These are phyloP conservation scores for Tubosaeta sp. DNA, from an alignment of 768 basidiomycete species.

Conservation along the genomic window DNA sequence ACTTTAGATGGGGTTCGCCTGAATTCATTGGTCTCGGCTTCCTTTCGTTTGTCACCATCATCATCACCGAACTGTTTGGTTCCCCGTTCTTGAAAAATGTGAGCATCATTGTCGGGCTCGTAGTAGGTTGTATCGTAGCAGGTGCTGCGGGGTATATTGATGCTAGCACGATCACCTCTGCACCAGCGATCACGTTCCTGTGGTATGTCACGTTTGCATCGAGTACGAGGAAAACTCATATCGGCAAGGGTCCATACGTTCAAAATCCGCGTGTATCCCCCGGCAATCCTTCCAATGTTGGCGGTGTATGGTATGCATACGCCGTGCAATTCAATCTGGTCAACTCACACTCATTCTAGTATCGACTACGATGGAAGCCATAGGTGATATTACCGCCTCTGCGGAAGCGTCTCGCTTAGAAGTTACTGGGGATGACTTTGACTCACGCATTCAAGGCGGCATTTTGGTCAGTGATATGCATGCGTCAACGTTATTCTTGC, in stretches of 20 bases:
- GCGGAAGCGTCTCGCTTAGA: conserved; percentile 55
- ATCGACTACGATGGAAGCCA: conserved; percentile 76
- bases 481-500: not conserved
- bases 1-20: conserved; percentile 67
- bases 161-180: conserved; percentile 54
- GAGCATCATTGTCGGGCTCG: too few species aligned
- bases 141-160: conserved; percentile 50
- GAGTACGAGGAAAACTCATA: not conserved
- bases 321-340: too few species aligned
- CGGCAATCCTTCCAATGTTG: conserved; percentile 14
- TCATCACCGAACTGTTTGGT: conserved; percentile 81
- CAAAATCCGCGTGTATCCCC: too few species aligned
- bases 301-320: conserved; percentile 47
- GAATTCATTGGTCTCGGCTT: conserved; percentile 87
- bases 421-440: conserved; percentile 59
- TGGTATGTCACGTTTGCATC: conserved; percentile 41
- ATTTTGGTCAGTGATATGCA: conserved; percentile 45
- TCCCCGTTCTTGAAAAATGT: conserved; percentile 53
- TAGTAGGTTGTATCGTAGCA: too few species aligned
- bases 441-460: conserved; percentile 79
- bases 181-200: conserved; percentile 78
- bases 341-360: conserved; percentile 34
- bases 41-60: conserved; percentile 71
- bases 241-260: too few species aligned
- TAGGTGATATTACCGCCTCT: conserved; percentile 80